These are phyloP conservation scores for Trypanosoma brucei DNA, from an alignment of 208 protist genomes.

Conservation along the genomic window DNA sequence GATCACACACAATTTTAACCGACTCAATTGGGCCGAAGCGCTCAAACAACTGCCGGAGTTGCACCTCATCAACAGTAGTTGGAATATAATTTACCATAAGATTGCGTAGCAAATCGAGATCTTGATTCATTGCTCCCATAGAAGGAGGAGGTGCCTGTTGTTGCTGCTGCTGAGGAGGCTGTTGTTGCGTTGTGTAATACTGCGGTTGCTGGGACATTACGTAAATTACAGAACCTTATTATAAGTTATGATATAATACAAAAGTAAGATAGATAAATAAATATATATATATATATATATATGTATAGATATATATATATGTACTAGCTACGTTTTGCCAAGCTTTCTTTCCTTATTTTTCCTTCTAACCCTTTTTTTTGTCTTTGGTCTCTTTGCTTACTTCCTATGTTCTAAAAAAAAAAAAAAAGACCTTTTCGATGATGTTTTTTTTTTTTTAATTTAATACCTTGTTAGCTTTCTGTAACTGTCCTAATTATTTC, in stretches of 20 bases:
- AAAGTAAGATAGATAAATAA: no score
- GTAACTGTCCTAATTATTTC: no score
- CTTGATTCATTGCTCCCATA: slow-evolving; percentile 36
- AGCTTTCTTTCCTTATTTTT: background rate
- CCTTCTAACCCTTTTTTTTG: background rate
- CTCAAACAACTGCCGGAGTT: slow-evolving; percentile 83
- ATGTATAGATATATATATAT: no score
- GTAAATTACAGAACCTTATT: slow-evolving; percentile 10
- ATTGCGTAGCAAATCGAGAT: slow-evolving; percentile 76
- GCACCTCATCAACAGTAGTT: slow-evolving; percentile 75
- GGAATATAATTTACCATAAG: slow-evolving; percentile 90
- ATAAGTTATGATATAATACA: background rate
- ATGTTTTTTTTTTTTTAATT: background rate
- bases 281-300: no score
- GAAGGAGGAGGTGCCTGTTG: slow-evolving; percentile 24
- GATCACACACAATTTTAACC: slow-evolving; percentile 88
- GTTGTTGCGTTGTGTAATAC: slow-evolving; percentile 31
- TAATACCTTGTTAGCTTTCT: background rate
- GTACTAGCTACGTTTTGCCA: background rate
- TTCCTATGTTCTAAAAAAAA: background rate
- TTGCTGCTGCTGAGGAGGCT: slow-evolving; percentile 22
- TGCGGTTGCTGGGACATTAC: slow-evolving; percentile 43
- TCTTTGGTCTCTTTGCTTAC: background rate
- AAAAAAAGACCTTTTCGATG: background rate
- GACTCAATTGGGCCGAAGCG: slow-evolving; percentile 81